Evolutionary conservation across 768 basidiomycete species (phyloP).

Genomic region (Termitomyces sp.): DNA sequence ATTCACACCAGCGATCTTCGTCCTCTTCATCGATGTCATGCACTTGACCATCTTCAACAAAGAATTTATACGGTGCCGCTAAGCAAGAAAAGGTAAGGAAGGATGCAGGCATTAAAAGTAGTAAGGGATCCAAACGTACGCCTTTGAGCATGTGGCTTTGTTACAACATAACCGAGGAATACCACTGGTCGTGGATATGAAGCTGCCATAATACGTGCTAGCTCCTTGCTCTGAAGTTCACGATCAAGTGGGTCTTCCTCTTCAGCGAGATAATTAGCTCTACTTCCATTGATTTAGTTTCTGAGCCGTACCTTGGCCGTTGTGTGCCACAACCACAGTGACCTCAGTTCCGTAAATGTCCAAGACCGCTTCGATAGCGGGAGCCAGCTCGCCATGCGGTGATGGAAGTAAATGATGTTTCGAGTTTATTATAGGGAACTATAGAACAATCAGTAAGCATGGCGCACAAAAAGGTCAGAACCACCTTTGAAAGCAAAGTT

Average conservation of each 20-base stretch:
- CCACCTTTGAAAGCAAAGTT: conserved; percentile 72
- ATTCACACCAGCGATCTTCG: conserved; percentile 83
- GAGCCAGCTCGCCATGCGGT: conserved; percentile 81
- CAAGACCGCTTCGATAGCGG: conserved; percentile 83
- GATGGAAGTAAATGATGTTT: conserved; percentile 87
- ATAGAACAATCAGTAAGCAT: background rate
- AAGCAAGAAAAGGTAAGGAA: conserved; percentile 1
- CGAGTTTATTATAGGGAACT: conserved; percentile 88
- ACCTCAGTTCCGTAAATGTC: conserved; percentile 76
- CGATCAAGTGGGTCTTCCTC: conserved; percentile 90
- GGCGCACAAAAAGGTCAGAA: background rate
- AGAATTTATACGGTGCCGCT: conserved; percentile 76
- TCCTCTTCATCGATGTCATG: conserved; percentile 79
- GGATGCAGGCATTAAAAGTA: conserved; percentile 7
- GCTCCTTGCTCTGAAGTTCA: conserved; percentile 76
- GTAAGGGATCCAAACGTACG: conserved; percentile 46
- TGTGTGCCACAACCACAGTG: conserved; percentile 85
- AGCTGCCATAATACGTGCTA: conserved; percentile 75
- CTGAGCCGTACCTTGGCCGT: conserved; percentile 69
- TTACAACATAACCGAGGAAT: conserved; percentile 82
- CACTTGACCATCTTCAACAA: conserved; percentile 73
- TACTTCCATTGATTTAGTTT: background rate
- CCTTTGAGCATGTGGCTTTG: conserved; percentile 55
- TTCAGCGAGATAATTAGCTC: conserved; percentile 21
- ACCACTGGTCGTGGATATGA: conserved; percentile 70